These are phyloP conservation scores for Lactarius sanguifluus DNA, from an alignment of 768 basidiomycete genomes.

Conservation along the genomic window DNA sequence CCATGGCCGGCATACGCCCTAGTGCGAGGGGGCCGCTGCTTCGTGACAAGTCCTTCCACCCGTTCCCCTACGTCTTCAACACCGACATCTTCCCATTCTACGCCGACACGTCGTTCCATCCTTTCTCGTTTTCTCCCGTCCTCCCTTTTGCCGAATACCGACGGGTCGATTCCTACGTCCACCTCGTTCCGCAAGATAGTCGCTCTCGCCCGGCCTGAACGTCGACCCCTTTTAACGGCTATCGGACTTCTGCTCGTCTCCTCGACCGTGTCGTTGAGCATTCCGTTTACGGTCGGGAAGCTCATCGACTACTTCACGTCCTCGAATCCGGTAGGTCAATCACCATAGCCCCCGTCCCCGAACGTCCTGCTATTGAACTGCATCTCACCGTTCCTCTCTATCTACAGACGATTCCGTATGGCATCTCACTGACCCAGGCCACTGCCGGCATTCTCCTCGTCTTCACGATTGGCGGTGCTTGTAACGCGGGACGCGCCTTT, in stretches of 20 bases:
- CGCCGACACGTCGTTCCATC: constrained; percentile 11
- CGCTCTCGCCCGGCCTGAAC: constrained; percentile 79
- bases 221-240: constrained; percentile 70
- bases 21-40: neutral
- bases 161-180: constrained; percentile 43
- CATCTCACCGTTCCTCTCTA: neutral
- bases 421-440: constrained; percentile 76
- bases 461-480: constrained; percentile 84
- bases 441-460: constrained; percentile 68
- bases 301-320: constrained; percentile 92
- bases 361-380: neutral
- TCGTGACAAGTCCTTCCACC: neutral
- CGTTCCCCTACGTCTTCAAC: constrained; percentile 1
- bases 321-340: constrained; percentile 57
- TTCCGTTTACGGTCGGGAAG: constrained; percentile 91
- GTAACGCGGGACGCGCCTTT: constrained; percentile 80
- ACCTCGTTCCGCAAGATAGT: constrained; percentile 76
- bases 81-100: neutral
- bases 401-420: constrained; percentile 59
- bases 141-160: constrained; percentile 7
- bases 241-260: constrained; percentile 83
- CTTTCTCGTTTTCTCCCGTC: constrained; percentile 24
- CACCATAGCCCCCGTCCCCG: neutral
- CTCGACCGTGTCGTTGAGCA: constrained; percentile 85
- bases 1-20: neutral